These are phyloP conservation scores for Cutaneotrichosporon mucoides DNA, from an alignment of 1,284 basidiomycete genomes.

Conservation along the genomic window DNA sequence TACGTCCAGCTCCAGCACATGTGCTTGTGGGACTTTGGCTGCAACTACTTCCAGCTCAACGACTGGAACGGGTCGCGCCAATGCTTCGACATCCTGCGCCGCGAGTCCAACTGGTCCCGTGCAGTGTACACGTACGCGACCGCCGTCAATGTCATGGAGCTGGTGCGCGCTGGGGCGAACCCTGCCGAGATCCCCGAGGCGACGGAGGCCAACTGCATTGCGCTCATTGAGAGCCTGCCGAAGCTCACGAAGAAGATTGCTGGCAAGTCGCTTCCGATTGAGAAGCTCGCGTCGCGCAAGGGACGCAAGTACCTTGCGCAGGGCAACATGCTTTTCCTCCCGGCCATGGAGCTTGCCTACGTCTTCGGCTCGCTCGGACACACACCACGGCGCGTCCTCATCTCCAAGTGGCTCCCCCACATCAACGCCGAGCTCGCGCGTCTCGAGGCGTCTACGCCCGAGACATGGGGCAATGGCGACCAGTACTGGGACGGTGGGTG, in stretches of 20 bases:
- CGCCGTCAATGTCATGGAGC: constrained; percentile 44
- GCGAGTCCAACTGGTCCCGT: constrained; percentile 75
- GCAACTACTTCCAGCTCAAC: constrained; percentile 68
- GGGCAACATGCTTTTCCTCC: constrained; percentile 64
- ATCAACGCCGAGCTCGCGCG: constrained; percentile 50
- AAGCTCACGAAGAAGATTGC: constrained; percentile 56
- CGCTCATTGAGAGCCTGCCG: constrained; percentile 63
- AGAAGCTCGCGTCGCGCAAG: constrained; percentile 89
- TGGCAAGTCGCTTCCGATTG: constrained; percentile 87
- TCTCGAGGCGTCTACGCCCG: constrained; percentile 52
- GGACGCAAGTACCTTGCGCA: constrained; percentile 80
- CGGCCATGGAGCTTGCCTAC: constrained; percentile 81
- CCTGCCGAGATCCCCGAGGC: constrained; percentile 21
- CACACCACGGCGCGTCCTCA: constrained; percentile 50
- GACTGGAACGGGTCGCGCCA: constrained; percentile 57
- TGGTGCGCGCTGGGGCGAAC: constrained; percentile 17
- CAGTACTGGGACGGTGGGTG: constrained; percentile 72
- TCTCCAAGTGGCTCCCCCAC: constrained; percentile 49
- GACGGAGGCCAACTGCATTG: constrained; percentile 50
- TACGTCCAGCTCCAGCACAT: constrained; percentile 51
- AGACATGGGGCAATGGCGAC: constrained; percentile 55
- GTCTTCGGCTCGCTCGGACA: constrained; percentile 60
- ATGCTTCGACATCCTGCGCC: constrained; percentile 68
- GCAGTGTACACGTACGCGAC: constrained; percentile 63
- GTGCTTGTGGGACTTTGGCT: constrained; percentile 74